phyloP scores from a whole-genome alignment of 192 early-diverging fungal species.

The Gryganskiella cystojenkinii region DNA sequence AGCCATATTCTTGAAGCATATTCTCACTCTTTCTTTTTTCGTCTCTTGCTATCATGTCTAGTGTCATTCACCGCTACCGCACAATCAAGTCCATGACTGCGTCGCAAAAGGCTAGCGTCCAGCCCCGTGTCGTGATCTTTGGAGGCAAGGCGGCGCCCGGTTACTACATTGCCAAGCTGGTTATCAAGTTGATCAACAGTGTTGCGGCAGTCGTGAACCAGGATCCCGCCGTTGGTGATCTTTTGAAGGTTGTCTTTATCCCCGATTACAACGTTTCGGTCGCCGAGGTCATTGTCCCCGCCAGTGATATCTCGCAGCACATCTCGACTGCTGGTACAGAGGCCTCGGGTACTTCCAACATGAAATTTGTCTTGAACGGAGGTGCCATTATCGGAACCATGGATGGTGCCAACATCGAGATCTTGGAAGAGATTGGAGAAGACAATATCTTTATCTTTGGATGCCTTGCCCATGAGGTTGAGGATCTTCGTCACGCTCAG shows the following conservation, averaged over 20 bases:
- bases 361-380: slow-evolving; percentile 99
- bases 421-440: slow-evolving; percentile 94
- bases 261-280: slow-evolving; percentile 99
- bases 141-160: slow-evolving; percentile 98
- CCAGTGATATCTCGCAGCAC: slow-evolving; percentile 99
- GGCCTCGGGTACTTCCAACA: slow-evolving; percentile 99
- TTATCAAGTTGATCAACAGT: slow-evolving; percentile 99
- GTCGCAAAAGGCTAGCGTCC: slow-evolving; percentile 70
- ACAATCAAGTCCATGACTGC: slow-evolving; percentile 82
- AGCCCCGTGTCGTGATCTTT: slow-evolving; percentile 93
- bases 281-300: slow-evolving; percentile 95
- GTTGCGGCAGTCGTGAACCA: slow-evolving; percentile 91
- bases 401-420: slow-evolving; percentile 99
- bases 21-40: slow-evolving; percentile 2
- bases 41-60: slow-evolving; percentile 2
- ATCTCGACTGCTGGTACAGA: slow-evolving; percentile 99
- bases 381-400: slow-evolving; percentile 98
- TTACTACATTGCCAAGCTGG: slow-evolving; percentile 98
- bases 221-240: slow-evolving; percentile 80
- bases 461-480: slow-evolving; percentile 88
- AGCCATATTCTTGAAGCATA: neutral
- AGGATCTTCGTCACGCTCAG: slow-evolving; percentile 93
- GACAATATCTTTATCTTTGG: slow-evolving; percentile 99
- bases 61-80: slow-evolving; percentile 95
- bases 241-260: slow-evolving; percentile 96